phyloP scores from a whole-genome alignment of 2,329 filamentous ascomycete species.

The Magnaporthiopsis rhizophila region DNA sequence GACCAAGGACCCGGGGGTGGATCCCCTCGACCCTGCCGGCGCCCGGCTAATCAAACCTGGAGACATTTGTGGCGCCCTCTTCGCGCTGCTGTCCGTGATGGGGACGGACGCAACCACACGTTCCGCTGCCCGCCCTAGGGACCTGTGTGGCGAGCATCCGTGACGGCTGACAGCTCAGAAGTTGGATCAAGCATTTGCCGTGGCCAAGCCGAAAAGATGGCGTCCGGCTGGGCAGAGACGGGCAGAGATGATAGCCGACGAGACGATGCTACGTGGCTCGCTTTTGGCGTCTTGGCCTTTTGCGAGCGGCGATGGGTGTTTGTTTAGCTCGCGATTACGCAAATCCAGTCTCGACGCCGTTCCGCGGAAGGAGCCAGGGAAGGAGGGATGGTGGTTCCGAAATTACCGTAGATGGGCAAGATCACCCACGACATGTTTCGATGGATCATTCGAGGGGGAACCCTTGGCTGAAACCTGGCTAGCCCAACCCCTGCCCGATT shows the following conservation, averaged over 20 bases:
- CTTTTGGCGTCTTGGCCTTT: not conserved
- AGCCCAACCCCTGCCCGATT: not conserved
- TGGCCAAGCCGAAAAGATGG: not conserved
- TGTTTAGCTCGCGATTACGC: not conserved
- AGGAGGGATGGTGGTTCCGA: not conserved
- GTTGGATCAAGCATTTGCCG: not conserved
- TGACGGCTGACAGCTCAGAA: no score
- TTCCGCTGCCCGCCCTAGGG: not conserved
- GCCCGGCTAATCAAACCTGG: not conserved
- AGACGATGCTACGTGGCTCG: not conserved
- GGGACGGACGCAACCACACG: not conserved
- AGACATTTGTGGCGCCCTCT: not conserved
- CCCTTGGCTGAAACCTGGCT: not conserved
- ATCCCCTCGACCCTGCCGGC: not conserved
- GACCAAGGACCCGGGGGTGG: not conserved
- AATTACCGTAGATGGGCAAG: not conserved
- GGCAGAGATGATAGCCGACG: not conserved
- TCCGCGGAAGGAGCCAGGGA: no score
- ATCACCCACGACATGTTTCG: not conserved
- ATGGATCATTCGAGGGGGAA: not conserved
- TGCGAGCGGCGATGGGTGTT: not conserved
- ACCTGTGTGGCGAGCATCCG: no score
- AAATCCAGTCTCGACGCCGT: not conserved
- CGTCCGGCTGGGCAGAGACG: not conserved
- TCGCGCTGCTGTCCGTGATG: not conserved